Base-by-base conservation (phyloP, 768 basidiomycete species). In the Pisolithus marmoratus region DNA sequence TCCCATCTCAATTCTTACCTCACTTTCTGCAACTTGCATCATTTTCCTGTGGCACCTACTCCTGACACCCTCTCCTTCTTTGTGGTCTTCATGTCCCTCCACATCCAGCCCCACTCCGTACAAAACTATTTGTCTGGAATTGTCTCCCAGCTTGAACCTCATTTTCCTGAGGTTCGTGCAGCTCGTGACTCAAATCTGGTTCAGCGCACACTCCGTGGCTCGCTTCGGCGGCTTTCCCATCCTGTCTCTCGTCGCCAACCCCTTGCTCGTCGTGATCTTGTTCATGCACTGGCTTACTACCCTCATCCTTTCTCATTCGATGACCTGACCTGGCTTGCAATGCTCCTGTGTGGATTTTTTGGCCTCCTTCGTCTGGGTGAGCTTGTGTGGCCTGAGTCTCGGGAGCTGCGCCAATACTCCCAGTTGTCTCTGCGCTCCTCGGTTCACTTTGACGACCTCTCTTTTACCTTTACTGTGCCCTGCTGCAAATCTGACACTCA, bases 1-100 rank as follows among this genome's bases (percentile, higher is more conserved):
- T 74, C 70, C 0, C 62, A 63, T 0, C 47, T 70, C 0, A 70
- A 71, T n/a, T 72, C 70, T 0, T 71, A 62, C 46, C 12, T 71
- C 7, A 53, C 54, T 0, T 74, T 74, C 27, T 62, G 65, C 17
- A 15, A 48, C 0, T 7, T 63, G 0, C 71, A 72, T 43, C 15
- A 62, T 7, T 43, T 72, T 3, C 54, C 60, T 5, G 27, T 66
- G 17, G 58, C 66, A 15, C 73, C 68, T 0, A 71, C 70, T n/a
- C 24, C 45, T 0, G 53, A 60, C 36, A 59, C 52, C 3, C 15
- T 58, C 0, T 57, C 55, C 1, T 58, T 60, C 34, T 62, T 41
- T 22, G 12, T 58, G 0, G 43, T 54, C 1, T 62, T 51, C 31
- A 56, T 54, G 51, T 51, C 17, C 1, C 51, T 48, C 1, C 40